Conservation (phyloP, 768 basidiomycete species). For the Pleurotus sapidus region DNA sequence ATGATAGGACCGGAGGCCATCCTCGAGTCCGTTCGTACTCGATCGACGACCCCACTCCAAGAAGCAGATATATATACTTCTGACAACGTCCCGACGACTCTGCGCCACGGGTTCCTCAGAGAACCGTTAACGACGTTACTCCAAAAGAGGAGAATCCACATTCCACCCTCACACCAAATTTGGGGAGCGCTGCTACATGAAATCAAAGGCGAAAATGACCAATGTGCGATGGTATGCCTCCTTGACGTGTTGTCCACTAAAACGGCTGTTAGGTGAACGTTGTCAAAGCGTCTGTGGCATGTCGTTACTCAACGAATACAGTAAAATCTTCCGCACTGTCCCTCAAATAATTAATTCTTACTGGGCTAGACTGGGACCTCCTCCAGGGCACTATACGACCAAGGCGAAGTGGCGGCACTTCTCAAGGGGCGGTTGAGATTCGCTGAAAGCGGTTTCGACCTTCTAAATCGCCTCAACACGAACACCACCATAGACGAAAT, state of each 20-base stretch:
- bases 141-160: neutral
- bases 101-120: neutral
- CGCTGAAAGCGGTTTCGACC: neutral
- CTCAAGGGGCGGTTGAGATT: conserved; percentile 4
- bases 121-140: neutral
- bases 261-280: conserved; percentile 1
- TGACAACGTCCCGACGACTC: neutral
- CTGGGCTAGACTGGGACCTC: conserved; percentile 9
- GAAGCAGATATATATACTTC: too few relatives aligned
- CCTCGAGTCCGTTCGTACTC: neutral
- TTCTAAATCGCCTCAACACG: neutral
- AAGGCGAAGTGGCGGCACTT: neutral
- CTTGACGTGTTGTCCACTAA: neutral
- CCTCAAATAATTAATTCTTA: neutral
- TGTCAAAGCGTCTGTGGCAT: conserved; percentile 7
- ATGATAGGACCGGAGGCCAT: neutral
- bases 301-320: conserved; percentile 8
- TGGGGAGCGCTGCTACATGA: too few relatives aligned
- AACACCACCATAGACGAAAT: too few relatives aligned
- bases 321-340: neutral
- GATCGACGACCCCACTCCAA: neutral
- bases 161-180: too few relatives aligned
- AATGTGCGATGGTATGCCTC: conserved; percentile 3
- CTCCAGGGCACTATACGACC: neutral
- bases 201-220: conserved; percentile 8